phyloP scores from a whole-genome alignment of 306 rosid species.

The Glycine tomentella region DNA sequence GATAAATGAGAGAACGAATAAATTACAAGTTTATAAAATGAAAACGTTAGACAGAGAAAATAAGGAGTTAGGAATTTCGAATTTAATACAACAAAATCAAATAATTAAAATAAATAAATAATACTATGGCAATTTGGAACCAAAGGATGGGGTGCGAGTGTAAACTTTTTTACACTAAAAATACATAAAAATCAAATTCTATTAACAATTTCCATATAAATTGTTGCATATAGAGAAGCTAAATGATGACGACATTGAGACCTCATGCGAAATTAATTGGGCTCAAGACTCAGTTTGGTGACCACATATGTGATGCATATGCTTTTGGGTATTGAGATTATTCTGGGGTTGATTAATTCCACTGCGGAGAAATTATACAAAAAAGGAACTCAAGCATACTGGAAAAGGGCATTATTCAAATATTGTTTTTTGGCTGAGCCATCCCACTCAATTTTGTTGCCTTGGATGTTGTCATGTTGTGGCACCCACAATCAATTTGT shows the following conservation, averaged over 20 bases:
- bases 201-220: no score
- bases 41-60: no score
- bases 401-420: slow-evolving; percentile 22
- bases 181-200: no score
- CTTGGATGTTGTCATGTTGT: slow-evolving; percentile 17
- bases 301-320: slow-evolving; percentile 4
- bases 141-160: no score
- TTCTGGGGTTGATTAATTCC: slow-evolving; percentile 43
- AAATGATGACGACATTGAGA: background rate
- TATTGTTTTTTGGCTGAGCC: slow-evolving; percentile 13
- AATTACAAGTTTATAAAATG: no score
- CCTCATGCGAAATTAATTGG: slow-evolving; percentile 36
- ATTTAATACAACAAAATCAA: no score
- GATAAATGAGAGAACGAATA: no score
- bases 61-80: no score
- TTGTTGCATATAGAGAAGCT: no score
- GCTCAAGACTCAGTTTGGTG: slow-evolving; percentile 25
- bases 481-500: slow-evolving; percentile 39
- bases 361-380: slow-evolving; percentile 32
- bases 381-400: slow-evolving; percentile 25
- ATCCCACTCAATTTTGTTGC: slow-evolving; percentile 36
- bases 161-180: no score
- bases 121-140: no score
- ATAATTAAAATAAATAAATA: no score
- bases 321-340: slow-evolving; percentile 38